Evolutionary conservation across 768 basidiomycete species (phyloP).

Genomic region (Hericium erinaceus): DNA sequence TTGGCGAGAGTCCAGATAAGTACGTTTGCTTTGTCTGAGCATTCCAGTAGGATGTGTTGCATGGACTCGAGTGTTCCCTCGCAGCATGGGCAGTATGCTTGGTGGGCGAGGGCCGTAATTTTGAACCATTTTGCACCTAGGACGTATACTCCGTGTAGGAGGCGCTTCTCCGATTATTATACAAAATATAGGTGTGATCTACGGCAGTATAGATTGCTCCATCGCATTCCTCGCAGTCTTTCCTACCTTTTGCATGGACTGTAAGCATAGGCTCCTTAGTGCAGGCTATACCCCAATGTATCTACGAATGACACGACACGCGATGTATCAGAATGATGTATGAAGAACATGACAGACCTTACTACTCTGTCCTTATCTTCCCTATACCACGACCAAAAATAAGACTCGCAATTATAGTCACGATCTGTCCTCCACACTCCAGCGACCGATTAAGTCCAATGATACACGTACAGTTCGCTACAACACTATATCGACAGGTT

Average conservation of each 20-base stretch:
- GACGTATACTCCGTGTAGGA: too few relatives aligned
- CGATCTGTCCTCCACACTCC: too few relatives aligned
- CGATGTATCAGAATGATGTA: too few relatives aligned
- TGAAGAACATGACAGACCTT: too few relatives aligned
- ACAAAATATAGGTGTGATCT: too few relatives aligned
- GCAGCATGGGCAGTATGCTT: not conserved
- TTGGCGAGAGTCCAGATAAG: not conserved
- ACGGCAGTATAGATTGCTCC: not conserved
- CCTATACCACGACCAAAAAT: too few relatives aligned
- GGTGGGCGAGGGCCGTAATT: not conserved
- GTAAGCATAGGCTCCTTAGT: not conserved
- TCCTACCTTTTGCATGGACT: not conserved
- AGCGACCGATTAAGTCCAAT: too few relatives aligned
- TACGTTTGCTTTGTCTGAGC: not conserved
- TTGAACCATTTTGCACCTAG: not conserved
- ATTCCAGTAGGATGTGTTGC: not conserved
- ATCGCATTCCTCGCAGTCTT: not conserved
- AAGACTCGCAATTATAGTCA: too few relatives aligned
- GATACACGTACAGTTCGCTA: too few relatives aligned
- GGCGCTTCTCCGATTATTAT: too few relatives aligned
- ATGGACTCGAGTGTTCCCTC: not conserved
- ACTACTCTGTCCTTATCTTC: too few relatives aligned
- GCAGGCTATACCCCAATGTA: not conserved
- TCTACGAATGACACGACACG: too few relatives aligned
- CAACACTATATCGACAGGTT: conserved; percentile 41